Base-by-base conservation (phyloP, 495 filamentous ascomycete species). In the Xylaria sp. region DNA sequence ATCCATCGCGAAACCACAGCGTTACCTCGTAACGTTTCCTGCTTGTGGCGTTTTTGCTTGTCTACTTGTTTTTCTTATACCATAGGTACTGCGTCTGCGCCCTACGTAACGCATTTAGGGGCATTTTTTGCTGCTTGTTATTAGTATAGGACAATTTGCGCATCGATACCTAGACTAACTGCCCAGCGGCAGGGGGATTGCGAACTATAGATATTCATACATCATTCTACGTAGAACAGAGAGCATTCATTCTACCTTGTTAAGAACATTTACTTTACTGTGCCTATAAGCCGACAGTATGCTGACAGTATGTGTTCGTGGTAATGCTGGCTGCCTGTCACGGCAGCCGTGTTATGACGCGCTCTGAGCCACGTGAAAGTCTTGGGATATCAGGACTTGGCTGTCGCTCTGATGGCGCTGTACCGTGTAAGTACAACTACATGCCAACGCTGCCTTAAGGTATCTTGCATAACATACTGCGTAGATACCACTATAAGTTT, bases 11-110 rank as follows among this genome's bases (percentile, higher is more conserved):
- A 57, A 57, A 68, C 3, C 52, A 17, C 37, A 0, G n/a, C 33
- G 58, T 61, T 69, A 62, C 44, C 58, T 8, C 67, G 44, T 69
- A 55, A 63, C 58, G 46, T 29, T 41, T 55, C 44, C 31, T n/a
- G 14, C 19, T 63, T 41, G 46, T 53, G 46, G 35, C 68, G 35
- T 55, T 63, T 26, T 31, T 7, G 35, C 44, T 63, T 19, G 21
- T 7, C 31, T 69, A 24, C 31, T 40, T 17, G 15, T 21, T 52
- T 53, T 61, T 21, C 8, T 68, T 68, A 29, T 21, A 29, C 33
- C 8, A 3, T n/a, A n/a, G n/a, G n/a, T n/a, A n/a, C n/a, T n/a
- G n/a, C n/a, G n/a, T n/a, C n/a, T n/a, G n/a, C n/a, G n/a, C n/a
- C 35, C 35, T 24, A 33, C 14, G 0, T n/a, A 15, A 12, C 41